Evolutionary conservation across 2,329 filamentous ascomycete genomes (phyloP).

Genomic region (Periconia macrospinosa): DNA sequence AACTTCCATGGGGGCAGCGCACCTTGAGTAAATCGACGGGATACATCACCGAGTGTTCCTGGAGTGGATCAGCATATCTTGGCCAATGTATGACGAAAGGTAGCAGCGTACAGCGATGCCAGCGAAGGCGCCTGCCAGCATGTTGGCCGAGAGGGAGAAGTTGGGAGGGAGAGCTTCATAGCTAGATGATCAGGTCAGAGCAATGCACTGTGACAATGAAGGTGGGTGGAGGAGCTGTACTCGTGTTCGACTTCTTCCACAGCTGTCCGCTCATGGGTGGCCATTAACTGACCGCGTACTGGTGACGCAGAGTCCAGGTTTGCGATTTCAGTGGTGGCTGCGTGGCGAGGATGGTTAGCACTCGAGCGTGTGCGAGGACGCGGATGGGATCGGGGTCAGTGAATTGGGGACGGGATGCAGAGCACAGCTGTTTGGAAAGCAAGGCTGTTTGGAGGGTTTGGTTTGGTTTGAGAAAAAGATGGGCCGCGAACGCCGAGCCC

Average conservation of each 20-base stretch:
- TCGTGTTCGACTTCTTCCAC: slow-evolving; percentile 46
- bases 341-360: slow-evolving; percentile 6
- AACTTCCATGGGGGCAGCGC: slow-evolving; percentile 27
- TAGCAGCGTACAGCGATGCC: slow-evolving; percentile 77
- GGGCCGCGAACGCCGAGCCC: slow-evolving; percentile 26
- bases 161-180: slow-evolving; percentile 95
- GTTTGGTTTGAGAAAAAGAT: slow-evolving; percentile 11
- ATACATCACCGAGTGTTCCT: slow-evolving; percentile 99
- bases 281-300: slow-evolving; percentile 43
- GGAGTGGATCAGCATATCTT: slow-evolving; percentile 25
- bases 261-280: slow-evolving; percentile 42
- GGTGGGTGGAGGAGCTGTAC: slow-evolving; percentile 29
- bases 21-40: slow-evolving; percentile 98
- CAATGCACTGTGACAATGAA: slow-evolving; percentile 4
- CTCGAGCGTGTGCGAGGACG: slow-evolving; percentile 3
- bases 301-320: slow-evolving; percentile 41
- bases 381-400: slow-evolving; percentile 11
- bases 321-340: slow-evolving; percentile 21
- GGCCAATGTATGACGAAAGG: slow-evolving; percentile 8
- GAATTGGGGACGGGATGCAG: not conserved
- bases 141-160: slow-evolving; percentile 91
- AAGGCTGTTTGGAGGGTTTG: slow-evolving; percentile 21
- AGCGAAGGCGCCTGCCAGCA: slow-evolving; percentile 94
- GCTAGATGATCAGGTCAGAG: slow-evolving; percentile 46
- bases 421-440: slow-evolving; percentile 25